These are phyloP conservation scores for Neckera pumila DNA, from an alignment of 225 moss, liverwort and hornwort species.

Conservation along the genomic window DNA sequence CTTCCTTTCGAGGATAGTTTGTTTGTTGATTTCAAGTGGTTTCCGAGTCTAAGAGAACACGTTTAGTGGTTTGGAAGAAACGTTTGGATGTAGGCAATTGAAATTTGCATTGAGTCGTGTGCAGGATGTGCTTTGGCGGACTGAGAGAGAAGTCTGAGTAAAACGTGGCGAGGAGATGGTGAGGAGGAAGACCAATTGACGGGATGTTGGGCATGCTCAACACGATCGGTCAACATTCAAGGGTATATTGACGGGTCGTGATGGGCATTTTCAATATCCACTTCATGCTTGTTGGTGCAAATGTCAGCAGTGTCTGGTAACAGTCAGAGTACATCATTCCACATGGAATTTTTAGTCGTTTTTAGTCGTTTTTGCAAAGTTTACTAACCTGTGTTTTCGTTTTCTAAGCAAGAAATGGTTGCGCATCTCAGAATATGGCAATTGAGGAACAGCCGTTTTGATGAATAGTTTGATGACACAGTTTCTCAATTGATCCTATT, in stretches of 20 bases:
- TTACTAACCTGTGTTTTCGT: background rate
- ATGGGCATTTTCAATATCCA: slow-evolving; percentile 46
- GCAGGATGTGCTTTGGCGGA: background rate
- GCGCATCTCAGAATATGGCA: background rate
- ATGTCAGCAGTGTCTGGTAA: background rate
- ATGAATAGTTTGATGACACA: background rate
- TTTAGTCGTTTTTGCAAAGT: no score
- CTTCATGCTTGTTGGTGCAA: background rate
- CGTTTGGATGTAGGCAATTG: background rate
- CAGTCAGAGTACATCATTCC: background rate
- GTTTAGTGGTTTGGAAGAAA: background rate
- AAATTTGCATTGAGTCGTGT: background rate
- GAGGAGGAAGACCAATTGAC: background rate
- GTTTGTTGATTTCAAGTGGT: background rate
- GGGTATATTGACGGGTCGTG: slow-evolving; percentile 57
- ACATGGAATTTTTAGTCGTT: background rate
- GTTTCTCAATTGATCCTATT: background rate
- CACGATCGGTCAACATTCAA: slow-evolving; percentile 39
- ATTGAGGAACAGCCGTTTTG: background rate
- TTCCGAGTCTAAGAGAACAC: background rate
- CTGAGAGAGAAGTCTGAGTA: background rate
- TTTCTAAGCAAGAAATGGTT: background rate
- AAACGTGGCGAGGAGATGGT: background rate
- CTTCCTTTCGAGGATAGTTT: background rate
- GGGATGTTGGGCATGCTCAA: slow-evolving; percentile 34